Percentiles rank a stretch among this genome's conserved stretches.
Evolutionary conservation across 1,284 basidiomycete species (phyloP).

Genomic region (Taiwanofungus camphoratus): DNA sequence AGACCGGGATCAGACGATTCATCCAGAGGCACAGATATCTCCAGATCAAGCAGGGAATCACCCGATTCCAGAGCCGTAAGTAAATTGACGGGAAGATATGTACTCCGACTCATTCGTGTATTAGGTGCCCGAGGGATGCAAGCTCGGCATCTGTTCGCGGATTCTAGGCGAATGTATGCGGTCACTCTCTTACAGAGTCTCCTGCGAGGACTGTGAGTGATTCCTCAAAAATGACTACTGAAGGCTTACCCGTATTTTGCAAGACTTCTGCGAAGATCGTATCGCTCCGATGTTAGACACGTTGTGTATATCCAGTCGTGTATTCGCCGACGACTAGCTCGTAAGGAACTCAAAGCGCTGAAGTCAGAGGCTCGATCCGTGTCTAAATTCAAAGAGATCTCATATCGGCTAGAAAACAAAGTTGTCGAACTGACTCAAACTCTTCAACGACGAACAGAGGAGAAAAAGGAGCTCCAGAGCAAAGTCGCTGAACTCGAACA

Average conservation of each 20-base stretch:
- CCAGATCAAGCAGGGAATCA: constrained; percentile 57
- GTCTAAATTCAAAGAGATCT: constrained; percentile 98
- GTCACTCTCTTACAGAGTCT: constrained; percentile 80
- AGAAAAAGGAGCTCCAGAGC: constrained; percentile 84
- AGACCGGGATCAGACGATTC: constrained; percentile 68
- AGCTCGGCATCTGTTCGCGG: constrained; percentile 61
- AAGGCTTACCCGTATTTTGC: too few relatives aligned
- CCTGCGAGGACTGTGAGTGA: constrained; percentile 82
- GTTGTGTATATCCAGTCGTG: constrained; percentile 91
- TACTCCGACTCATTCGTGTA: constrained; percentile 8
- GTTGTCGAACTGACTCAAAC: constrained; percentile 97
- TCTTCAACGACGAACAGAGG: constrained; percentile 87
- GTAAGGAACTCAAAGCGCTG: constrained; percentile 79
- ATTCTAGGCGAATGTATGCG: constrained; percentile 59
- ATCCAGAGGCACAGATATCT: constrained; percentile 72
- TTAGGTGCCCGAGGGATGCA: constrained; percentile 78
- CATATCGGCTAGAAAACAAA: constrained; percentile 98
- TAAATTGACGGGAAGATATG: constrained; percentile 25
- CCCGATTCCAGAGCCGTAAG: constrained; percentile 84
- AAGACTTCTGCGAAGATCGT: constrained; percentile 65
- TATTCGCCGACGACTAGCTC: constrained; percentile 84
- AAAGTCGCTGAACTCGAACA: constrained; percentile 78
- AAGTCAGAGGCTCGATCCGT: constrained; percentile 94
- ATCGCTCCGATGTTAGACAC: constrained; percentile 61
- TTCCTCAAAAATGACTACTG: too few relatives aligned